Conservation (phyloP, 495 filamentous ascomycete genomes). For the Bacidia gigantensis region DNA sequence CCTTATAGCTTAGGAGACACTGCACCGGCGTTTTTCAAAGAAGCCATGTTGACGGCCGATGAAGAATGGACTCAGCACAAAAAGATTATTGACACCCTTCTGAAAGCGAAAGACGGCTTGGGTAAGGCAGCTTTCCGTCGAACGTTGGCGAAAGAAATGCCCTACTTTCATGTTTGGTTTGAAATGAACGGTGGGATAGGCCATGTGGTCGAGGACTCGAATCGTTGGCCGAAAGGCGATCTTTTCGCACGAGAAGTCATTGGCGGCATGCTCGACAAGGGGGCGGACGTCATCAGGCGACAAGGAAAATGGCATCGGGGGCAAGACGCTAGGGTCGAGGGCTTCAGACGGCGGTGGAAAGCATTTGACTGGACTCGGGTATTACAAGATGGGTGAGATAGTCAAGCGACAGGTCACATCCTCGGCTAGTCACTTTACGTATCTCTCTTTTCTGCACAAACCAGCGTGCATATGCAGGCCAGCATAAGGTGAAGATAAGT, state of each 20-base stretch:
- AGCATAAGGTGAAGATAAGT: too few species aligned
- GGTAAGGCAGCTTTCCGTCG: slow-evolving; percentile 75
- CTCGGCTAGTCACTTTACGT: neutral
- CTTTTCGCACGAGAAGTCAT: slow-evolving; percentile 85
- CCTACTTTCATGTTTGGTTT: slow-evolving; percentile 98
- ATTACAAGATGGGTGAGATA: slow-evolving; percentile 42
- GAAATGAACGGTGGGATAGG: slow-evolving; percentile 81
- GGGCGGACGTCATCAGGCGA: slow-evolving; percentile 71
- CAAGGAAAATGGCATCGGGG: slow-evolving; percentile 80
- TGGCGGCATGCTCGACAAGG: slow-evolving; percentile 83
- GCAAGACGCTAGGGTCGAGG: slow-evolving; percentile 57
- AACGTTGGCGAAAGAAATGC: slow-evolving; percentile 87
- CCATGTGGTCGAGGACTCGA: slow-evolving; percentile 80
- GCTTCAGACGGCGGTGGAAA: slow-evolving; percentile 72
- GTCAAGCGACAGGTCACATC: neutral
- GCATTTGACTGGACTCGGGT: slow-evolving; percentile 95
- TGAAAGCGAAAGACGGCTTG: slow-evolving; percentile 50
- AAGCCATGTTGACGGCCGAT: slow-evolving; percentile 77
- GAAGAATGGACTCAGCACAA: slow-evolving; percentile 93
- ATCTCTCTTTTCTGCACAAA: neutral
- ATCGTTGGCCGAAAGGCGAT: slow-evolving; percentile 83
- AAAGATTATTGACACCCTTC: slow-evolving; percentile 81
- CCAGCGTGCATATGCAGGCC: neutral
- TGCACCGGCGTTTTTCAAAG: slow-evolving; percentile 87
- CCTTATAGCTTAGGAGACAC: slow-evolving; percentile 79